These are phyloP conservation scores for Adansonia grandidieri DNA, from an alignment of 441 rosid genomes.

Conservation along the genomic window DNA sequence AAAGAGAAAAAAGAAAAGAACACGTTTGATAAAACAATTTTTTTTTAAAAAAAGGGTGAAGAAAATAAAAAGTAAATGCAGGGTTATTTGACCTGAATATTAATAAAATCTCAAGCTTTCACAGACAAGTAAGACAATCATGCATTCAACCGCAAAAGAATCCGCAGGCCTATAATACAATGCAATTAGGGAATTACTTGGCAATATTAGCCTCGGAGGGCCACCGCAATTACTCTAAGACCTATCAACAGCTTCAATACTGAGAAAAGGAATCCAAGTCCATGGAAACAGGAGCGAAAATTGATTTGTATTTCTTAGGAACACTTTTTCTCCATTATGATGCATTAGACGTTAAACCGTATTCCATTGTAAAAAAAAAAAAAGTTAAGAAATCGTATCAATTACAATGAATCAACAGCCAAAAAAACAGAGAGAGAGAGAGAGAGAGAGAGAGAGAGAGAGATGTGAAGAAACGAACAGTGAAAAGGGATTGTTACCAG, in stretches of 20 bases:
- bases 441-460: neutral
- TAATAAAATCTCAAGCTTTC: neutral
- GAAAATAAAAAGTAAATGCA: neutral
- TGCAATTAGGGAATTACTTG: neutral
- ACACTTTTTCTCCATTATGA: neutral
- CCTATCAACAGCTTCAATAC: neutral
- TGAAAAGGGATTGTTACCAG: constrained; percentile 39
- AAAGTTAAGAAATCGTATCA: neutral
- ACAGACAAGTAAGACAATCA: neutral
- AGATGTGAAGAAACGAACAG: neutral
- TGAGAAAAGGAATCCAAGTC: neutral
- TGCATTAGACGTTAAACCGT: neutral
- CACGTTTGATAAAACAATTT: neutral
- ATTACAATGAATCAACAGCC: neutral
- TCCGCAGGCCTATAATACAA: neutral
- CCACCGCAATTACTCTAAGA: neutral
- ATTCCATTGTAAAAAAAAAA: neutral
- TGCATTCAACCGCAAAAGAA: neutral
- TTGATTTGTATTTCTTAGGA: neutral
- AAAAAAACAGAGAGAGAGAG: too few relatives aligned
- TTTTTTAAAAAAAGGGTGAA: neutral
- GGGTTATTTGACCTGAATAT: neutral
- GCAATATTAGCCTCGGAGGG: neutral
- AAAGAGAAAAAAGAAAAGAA: neutral
- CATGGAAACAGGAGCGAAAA: neutral